Base-by-base conservation (phyloP, 192 early-diverging fungal genomes). In the Lobosporangium transversale region DNA sequence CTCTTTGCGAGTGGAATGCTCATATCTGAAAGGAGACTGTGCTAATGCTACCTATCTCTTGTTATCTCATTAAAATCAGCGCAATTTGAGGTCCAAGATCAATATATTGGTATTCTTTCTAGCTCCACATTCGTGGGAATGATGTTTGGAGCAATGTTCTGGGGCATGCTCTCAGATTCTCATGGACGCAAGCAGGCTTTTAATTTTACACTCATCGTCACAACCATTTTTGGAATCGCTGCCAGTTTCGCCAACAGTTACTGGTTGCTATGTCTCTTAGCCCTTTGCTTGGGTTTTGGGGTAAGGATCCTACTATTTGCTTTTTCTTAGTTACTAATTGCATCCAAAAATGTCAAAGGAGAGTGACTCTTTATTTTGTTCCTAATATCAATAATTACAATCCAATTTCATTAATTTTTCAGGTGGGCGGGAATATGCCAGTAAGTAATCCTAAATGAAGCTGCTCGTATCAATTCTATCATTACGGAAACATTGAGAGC, bases 121-220 rank as follows among this genome's bases (percentile, higher is more conserved):
- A 93, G 89, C 51, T 81, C 89, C 29, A 83, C 91, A 53, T 91
- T 92, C 40, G 81, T 87, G 30, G 94, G 94, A 4, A 89, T 93
- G 84, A 93, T 92, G 87, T 80, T 93, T 68, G 94, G 93, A 0
- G 90, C 93, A 10, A 83, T 91, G 29, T 83, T 93, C 56, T 96
- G 94, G 94, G 94, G 94, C 8, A 83, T 81, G 15, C 70, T 90
- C 15, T 85, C 89, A 6, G 94, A 96, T 63, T 67, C 80, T 18
- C 79, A 86, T 62, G 94, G 94, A 10, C 90, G 94, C 27, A 84
- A 88, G 44, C 69, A 85, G 32, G 90, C 93, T 1, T 96, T 94
- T 60, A 88, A 85, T 47, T 85, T 85, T 70, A 96, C 94, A 2
- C 81, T 96, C 43, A 81, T 86, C 5, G 83, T 94, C 15, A 87